phyloP scores from a whole-genome alignment of 225 moss, liverwort and hornwort genomes.

The Polytrichum commune region DNA sequence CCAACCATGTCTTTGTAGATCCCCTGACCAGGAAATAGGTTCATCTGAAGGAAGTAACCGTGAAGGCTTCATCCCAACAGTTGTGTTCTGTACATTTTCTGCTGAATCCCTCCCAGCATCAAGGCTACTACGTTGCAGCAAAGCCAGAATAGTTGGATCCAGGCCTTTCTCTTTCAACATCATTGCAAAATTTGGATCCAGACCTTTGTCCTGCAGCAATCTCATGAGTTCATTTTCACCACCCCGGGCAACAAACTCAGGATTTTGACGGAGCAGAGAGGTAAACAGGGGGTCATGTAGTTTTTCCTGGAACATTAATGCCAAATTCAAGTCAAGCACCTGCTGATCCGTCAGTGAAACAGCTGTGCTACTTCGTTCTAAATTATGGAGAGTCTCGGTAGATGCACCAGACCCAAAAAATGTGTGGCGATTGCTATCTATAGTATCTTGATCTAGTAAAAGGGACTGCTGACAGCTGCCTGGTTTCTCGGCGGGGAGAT shows the following conservation, averaged over 20 bases:
- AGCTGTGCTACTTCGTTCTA: conserved; percentile 60
- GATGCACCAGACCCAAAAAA: conserved; percentile 53
- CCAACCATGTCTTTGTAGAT: conserved; percentile 68
- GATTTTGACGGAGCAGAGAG: conserved; percentile 72
- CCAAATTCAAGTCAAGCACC: conserved; percentile 69
- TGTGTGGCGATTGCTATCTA: conserved; percentile 44
- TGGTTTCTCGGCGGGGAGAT: conserved; percentile 14
- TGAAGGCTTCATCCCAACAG: conserved; percentile 57
- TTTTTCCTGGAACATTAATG: conserved; percentile 93
- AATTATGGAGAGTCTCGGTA: conserved; percentile 46
- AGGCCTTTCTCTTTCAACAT: conserved; percentile 97
- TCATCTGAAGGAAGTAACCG: conserved; percentile 61
- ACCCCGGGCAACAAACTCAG: conserved; percentile 74
- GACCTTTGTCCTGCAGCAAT: conserved; percentile 92
- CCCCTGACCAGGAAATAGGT: conserved; percentile 74
- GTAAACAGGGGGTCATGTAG: conserved; percentile 82
- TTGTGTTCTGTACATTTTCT: conserved; percentile 52
- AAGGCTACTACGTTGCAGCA: conserved; percentile 93
- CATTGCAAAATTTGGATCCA: conserved; percentile 95
- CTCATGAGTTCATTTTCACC: conserved; percentile 88
- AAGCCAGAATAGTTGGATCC: conserved; percentile 91
- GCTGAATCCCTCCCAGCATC: conserved; percentile 90
- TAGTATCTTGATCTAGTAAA: conserved; percentile 53
- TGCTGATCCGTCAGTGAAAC: conserved; percentile 82
- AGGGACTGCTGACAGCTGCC: conserved; percentile 47